phyloP scores from a whole-genome alignment of 2,329 filamentous ascomycete genomes.

The Alternaria viburni region DNA sequence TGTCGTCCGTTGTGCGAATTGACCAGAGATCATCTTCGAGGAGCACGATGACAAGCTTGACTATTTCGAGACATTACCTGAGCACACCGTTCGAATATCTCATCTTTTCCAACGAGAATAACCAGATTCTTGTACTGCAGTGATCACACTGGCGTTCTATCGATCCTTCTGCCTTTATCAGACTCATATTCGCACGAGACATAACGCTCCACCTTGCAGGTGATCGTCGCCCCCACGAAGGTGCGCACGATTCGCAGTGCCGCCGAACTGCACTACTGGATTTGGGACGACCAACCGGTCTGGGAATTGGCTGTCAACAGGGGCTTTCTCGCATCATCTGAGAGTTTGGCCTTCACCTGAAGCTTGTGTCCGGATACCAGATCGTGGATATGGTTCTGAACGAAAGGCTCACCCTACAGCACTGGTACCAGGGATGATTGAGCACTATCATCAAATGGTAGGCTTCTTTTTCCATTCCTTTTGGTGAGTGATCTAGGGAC shows the following conservation, averaged over 20 bases:
- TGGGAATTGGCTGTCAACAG: background rate
- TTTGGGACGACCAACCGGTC: background rate
- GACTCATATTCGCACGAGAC: background rate
- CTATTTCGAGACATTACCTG: background rate
- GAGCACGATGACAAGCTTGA: background rate
- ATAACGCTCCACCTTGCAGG: background rate
- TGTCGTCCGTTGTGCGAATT: background rate
- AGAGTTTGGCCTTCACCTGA: too few species aligned
- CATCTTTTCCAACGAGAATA: background rate
- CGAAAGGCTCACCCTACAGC: background rate
- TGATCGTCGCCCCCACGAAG: background rate
- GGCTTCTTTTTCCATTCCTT: background rate
- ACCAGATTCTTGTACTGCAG: background rate
- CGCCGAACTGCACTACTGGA: background rate
- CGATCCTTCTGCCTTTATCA: background rate
- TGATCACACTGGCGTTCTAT: too few species aligned
- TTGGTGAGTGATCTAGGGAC: background rate
- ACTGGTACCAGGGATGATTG: background rate
- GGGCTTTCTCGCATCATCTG: background rate
- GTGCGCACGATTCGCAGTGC: background rate
- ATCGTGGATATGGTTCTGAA: background rate
- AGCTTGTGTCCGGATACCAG: background rate
- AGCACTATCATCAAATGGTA: background rate
- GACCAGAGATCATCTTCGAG: background rate
- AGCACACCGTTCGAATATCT: background rate